Evolutionary conservation across 176 grass and related monocot species (phyloP).

Genomic region (Triticum aestivum): DNA sequence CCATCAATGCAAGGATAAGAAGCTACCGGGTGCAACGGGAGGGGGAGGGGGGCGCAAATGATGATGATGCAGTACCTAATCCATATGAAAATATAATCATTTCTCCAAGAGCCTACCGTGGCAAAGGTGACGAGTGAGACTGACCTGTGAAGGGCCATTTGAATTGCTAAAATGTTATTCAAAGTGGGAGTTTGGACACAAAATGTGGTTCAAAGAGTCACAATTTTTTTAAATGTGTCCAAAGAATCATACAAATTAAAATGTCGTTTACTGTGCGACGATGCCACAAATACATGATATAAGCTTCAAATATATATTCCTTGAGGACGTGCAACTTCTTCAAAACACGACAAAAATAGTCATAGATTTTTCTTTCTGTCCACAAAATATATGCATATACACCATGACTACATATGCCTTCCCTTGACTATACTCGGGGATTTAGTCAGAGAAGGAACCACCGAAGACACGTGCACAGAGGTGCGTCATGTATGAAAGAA

Average conservation of each 20-base stretch:
- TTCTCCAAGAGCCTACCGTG: no score
- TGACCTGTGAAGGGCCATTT: background rate
- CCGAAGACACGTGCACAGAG: background rate
- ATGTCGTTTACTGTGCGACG: background rate
- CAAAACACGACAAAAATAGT: conserved; percentile 11
- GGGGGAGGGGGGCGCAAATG: no score
- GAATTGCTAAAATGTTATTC: background rate
- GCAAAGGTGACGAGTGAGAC: no score
- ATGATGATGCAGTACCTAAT: no score
- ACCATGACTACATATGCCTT: background rate
- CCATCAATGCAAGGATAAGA: no score
- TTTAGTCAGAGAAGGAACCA: background rate
- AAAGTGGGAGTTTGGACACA: background rate
- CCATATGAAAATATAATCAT: no score
- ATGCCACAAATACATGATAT: background rate
- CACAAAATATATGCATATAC: background rate
- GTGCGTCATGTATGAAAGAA: conserved; percentile 4
- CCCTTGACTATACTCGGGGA: background rate
- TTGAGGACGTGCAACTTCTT: background rate
- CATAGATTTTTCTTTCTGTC: no score
- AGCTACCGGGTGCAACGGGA: no score
- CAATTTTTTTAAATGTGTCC: background rate
- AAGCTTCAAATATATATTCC: background rate
- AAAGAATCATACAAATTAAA: background rate
- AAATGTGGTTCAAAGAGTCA: background rate